phyloP scores from a whole-genome alignment of 805 yeast genomes.

The Wickerhamomyces kurtzmanii region DNA sequence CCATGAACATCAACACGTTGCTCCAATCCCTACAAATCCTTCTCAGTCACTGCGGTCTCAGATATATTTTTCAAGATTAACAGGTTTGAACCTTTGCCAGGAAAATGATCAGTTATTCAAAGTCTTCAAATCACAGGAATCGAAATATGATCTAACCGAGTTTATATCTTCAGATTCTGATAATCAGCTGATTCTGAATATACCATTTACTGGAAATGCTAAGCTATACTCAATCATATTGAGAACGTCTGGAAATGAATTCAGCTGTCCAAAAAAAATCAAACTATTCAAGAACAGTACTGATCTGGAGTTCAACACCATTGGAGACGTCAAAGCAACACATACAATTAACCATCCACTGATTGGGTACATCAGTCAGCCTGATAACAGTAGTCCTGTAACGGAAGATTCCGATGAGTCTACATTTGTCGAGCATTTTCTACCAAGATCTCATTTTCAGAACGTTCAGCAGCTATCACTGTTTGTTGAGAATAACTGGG shows the following conservation, averaged over 20 bases:
- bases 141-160: slow-evolving; percentile 36
- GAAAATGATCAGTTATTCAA: slow-evolving; percentile 33
- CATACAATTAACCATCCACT: slow-evolving; percentile 55
- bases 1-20: slow-evolving; percentile 27
- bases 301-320: slow-evolving; percentile 64
- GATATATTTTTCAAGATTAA: slow-evolving; percentile 50
- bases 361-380: slow-evolving; percentile 29
- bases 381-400: slow-evolving; percentile 11
- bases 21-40: slow-evolving; percentile 63
- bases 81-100: slow-evolving; percentile 54
- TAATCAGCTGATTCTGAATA: slow-evolving; percentile 62
- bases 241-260: slow-evolving; percentile 47
- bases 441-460: slow-evolving; percentile 68
- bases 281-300: slow-evolving; percentile 64
- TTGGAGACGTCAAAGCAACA: slow-evolving; percentile 36
- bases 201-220: slow-evolving; percentile 74
- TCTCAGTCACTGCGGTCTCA: slow-evolving; percentile 57
- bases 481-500: slow-evolving; percentile 59
- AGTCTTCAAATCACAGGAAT: slow-evolving; percentile 38
- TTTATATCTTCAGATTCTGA: slow-evolving; percentile 66
- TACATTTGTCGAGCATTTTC: slow-evolving; percentile 69
- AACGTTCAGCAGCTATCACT: slow-evolving; percentile 60
- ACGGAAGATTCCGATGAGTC: slow-evolving; percentile 27
- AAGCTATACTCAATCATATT: slow-evolving; percentile 66
- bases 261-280: slow-evolving; percentile 59